Evolutionary conservation across 2,329 filamentous ascomycete species (phyloP).

Genomic region (Epicoccum nigrum): DNA sequence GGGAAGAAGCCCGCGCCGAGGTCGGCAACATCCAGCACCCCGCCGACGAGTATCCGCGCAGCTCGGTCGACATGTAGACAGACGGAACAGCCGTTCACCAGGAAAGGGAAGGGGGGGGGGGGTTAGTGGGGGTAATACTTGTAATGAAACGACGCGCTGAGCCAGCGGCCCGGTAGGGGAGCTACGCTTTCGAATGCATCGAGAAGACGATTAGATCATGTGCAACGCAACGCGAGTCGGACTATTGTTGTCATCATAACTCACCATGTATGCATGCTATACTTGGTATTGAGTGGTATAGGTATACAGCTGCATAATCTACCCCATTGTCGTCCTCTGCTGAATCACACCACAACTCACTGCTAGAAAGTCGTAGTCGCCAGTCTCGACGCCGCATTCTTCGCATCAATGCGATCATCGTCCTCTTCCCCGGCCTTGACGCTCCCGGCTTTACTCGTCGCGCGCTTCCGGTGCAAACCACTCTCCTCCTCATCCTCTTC

Average conservation of each 20-base stretch:
- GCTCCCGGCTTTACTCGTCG: conserved; percentile 56
- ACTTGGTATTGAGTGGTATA: too few relatives aligned
- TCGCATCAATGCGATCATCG: conserved; percentile 91
- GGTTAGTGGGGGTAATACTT: too few relatives aligned
- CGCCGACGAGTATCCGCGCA: conserved; percentile 30
- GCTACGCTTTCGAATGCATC: neutral
- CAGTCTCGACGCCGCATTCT: conserved; percentile 91
- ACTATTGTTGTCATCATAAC: neutral
- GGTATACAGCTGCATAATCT: neutral
- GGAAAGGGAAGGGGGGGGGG: too few relatives aligned
- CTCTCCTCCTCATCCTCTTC: conserved; percentile 59
- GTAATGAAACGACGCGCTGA: neutral
- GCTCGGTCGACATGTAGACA: conserved; percentile 23
- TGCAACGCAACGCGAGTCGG: neutral
- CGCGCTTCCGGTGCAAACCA: conserved; percentile 57
- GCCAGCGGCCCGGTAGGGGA: neutral
- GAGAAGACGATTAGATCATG: neutral
- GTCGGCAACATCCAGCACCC: conserved; percentile 78
- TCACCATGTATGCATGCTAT: too few relatives aligned
- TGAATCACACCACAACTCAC: too few relatives aligned
- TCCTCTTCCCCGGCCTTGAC: conserved; percentile 77
- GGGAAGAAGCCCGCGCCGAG: conserved; percentile 88
- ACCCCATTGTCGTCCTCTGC: neutral
- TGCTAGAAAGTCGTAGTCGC: conserved; percentile 88
- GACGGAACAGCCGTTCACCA: too few relatives aligned